These are phyloP conservation scores for Thelonectria olida DNA, from an alignment of 2,329 filamentous ascomycete species.

Conservation along the genomic window DNA sequence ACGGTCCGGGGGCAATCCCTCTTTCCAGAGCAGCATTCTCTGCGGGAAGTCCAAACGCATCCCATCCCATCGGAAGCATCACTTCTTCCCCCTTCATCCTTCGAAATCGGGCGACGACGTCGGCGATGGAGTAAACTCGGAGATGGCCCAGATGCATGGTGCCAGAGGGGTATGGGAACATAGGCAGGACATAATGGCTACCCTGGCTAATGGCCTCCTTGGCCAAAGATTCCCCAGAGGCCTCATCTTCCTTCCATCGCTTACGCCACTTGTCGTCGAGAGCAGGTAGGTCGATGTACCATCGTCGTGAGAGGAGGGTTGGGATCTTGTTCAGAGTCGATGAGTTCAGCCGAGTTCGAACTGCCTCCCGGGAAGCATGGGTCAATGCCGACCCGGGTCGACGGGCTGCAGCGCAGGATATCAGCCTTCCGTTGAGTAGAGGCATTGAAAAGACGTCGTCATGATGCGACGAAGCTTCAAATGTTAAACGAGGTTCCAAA, in stretches of 20 bases:
- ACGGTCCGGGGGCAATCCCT: conserved; percentile 78
- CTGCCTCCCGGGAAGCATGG: conserved; percentile 22
- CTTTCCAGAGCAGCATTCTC: conserved; percentile 91
- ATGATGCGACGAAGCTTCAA: conserved; percentile 36
- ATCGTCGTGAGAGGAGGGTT: conserved; percentile 37
- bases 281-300: conserved; percentile 57
- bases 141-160: conserved; percentile 87
- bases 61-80: conserved; percentile 92
- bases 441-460: conserved; percentile 40
- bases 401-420: conserved; percentile 36
- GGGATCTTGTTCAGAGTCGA: conserved; percentile 18
- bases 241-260: conserved; percentile 48
- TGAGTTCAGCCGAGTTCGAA: conserved; percentile 26
- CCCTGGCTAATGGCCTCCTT: conserved; percentile 37
- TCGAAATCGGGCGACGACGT: conserved; percentile 81
- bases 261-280: conserved; percentile 62
- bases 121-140: conserved; percentile 89
- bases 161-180: conserved; percentile 94
- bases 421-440: conserved; percentile 41
- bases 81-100: conserved; percentile 79
- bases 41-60: conserved; percentile 89
- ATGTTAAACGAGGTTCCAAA: not conserved
- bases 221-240: conserved; percentile 10
- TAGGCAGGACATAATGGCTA: conserved; percentile 79
- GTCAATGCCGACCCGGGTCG: conserved; percentile 20